phyloP scores from a whole-genome alignment of 2,329 filamentous ascomycete genomes.

The Clathrospora elynae region DNA sequence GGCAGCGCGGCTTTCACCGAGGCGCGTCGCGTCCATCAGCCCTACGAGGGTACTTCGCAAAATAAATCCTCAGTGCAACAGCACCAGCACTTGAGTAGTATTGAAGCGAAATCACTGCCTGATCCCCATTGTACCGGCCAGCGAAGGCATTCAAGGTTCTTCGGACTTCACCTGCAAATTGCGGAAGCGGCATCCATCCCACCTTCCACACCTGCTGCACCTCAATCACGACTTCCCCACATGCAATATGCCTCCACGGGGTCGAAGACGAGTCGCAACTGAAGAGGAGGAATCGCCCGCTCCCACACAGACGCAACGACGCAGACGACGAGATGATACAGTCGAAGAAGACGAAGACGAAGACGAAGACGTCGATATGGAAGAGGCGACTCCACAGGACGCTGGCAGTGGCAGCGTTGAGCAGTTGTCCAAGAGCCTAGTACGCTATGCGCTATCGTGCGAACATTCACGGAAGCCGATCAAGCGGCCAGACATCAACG shows the following conservation, averaged over 20 bases:
- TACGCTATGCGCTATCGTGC: slow-evolving; percentile 64
- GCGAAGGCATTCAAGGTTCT: background rate
- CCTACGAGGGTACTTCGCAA: slow-evolving; percentile 8
- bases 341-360: slow-evolving; percentile 34
- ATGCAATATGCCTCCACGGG: slow-evolving; percentile 14
- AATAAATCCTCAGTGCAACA: background rate
- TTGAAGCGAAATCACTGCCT: too few species aligned
- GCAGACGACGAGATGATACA: slow-evolving; percentile 22
- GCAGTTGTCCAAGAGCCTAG: slow-evolving; percentile 64
- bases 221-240: background rate
- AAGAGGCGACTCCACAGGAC: slow-evolving; percentile 11
- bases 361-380: slow-evolving; percentile 29
- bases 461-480: slow-evolving; percentile 65
- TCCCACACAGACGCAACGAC: slow-evolving; percentile 27
- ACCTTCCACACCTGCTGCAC: background rate
- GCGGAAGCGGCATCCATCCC: background rate
- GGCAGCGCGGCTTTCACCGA: slow-evolving; percentile 6
- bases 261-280: slow-evolving; percentile 6
- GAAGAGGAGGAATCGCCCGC: slow-evolving; percentile 23
- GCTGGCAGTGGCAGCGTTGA: slow-evolving; percentile 40
- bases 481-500: slow-evolving; percentile 61
- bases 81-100: too few species aligned
- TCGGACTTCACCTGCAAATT: too few species aligned
- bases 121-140: too few species aligned
- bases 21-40: slow-evolving; percentile 28